Base-by-base conservation (phyloP, 2,329 filamentous ascomycete genomes). In the Pseudogymnoascus sp. region DNA sequence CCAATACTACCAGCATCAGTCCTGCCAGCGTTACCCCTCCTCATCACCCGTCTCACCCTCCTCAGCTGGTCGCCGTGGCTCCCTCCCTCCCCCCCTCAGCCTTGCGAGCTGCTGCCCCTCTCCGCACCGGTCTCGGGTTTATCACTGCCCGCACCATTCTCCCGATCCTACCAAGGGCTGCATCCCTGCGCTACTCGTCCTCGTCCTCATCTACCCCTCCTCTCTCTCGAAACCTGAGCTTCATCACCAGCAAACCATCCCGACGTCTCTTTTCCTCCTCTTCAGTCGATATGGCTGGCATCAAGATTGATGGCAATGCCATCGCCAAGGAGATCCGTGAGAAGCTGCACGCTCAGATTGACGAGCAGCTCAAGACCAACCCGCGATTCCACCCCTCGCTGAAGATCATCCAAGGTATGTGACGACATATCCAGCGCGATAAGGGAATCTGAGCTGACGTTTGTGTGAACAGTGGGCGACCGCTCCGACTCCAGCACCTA, bases 401-500 rank as follows among this genome's bases (percentile, higher is more conserved):
- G 75, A 95, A 92, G 76, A 99, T 99, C 75, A 88, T 99, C 69
- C 95, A 99, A 85, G 90, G 91, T 93, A 76, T 71, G 83, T 74
- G 42, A 36, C 16, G 7, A 60, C 25, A 38, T 23, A 46, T 53
- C 42, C 8, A 49, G 63, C 63, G 63, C 70, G 71, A 64, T 56
- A 56, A 34, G 49, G 16, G 28, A 36, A 56, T 3, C n/a, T 14
- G 28, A 56, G 49, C 49, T 56, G 71, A 59, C 63, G 65, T 63
- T 66, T 7, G 21, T 11, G 36, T 64, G 60, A 11, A 66, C 70
- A 95, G 95, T 99, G 70, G 95, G 93, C 74, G 89, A 93, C 76
- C 88, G 95, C 71, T 91, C 90, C 69, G 95, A 99, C 79, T 97
- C 93, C 38, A 89, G 90, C 96, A 97, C 93, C 61, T 99, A 99